Evolutionary conservation across 768 basidiomycete genomes (phyloP).

Genomic region (Tricholoma furcatifolium): DNA sequence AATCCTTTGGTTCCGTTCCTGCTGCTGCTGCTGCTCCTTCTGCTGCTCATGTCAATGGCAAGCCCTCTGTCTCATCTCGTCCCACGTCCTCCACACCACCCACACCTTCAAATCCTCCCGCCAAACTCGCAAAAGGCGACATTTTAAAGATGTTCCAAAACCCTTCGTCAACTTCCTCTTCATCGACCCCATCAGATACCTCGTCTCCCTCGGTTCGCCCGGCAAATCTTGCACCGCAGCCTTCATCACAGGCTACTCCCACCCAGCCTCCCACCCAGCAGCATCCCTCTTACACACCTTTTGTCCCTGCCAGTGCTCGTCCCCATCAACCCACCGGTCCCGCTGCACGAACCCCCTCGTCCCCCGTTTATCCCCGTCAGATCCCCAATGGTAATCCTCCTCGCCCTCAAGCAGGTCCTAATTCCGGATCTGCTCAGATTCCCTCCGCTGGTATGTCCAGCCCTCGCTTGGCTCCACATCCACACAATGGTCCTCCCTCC

Average conservation of each 20-base stretch:
- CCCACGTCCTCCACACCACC: conserved; percentile 33
- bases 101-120: conserved; percentile 28
- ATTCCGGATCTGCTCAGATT: conserved; percentile 49
- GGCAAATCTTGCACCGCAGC: conserved; percentile 51
- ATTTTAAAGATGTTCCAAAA: conserved; percentile 64
- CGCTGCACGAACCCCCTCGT: conserved; percentile 55
- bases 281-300: conserved; percentile 42
- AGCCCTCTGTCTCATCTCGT: conserved; percentile 46
- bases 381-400: conserved; percentile 61
- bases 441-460: conserved; percentile 61
- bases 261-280: conserved; percentile 35
- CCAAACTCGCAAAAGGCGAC: conserved; percentile 48
- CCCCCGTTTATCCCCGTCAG: conserved; percentile 62
- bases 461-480: conserved; percentile 64
- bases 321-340: conserved; percentile 46
- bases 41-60: conserved; percentile 60
- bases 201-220: conserved; percentile 59
- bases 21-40: conserved; percentile 54
- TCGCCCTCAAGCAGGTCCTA: conserved; percentile 57
- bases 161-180: conserved; percentile 44
- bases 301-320: conserved; percentile 44
- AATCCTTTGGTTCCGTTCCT: conserved; percentile 86
- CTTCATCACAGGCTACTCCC: conserved; percentile 34
- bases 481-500: conserved; percentile 51
- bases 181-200: conserved; percentile 51